Evolutionary conservation across 345 rosid genomes (phyloP).

Genomic region (Aurinia saxatilis): DNA sequence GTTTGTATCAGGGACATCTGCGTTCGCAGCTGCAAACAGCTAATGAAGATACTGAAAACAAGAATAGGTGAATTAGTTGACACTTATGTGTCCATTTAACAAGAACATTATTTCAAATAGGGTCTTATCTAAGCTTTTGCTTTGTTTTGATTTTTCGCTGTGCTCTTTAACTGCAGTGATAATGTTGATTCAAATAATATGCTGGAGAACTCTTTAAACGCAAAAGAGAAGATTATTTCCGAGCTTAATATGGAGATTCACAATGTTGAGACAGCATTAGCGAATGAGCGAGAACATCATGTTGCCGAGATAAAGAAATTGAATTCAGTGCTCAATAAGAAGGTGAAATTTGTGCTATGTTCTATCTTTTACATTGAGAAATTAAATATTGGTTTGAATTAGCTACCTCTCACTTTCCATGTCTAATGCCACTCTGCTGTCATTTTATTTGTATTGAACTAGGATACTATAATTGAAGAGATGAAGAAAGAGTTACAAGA

Average conservation of each 20-base stretch:
- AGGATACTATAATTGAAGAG: slow-evolving; percentile 82
- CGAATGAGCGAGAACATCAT: slow-evolving; percentile 78
- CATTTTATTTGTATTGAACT: slow-evolving; percentile 9
- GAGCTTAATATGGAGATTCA: slow-evolving; percentile 92
- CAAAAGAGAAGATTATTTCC: slow-evolving; percentile 91
- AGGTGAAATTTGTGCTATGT: slow-evolving; percentile 40
- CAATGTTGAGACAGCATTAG: slow-evolving; percentile 67
- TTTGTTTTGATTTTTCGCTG: slow-evolving; percentile 3
- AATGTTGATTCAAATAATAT: slow-evolving; percentile 62
- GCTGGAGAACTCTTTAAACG: slow-evolving; percentile 81
- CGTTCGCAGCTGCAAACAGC: slow-evolving; percentile 84
- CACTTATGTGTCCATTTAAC: slow-evolving; percentile 1
- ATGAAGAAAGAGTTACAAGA: slow-evolving; percentile 86
- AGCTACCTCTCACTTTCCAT: not conserved
- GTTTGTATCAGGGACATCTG: slow-evolving; percentile 58
- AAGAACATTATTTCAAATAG: not conserved
- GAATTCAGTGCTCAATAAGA: slow-evolving; percentile 58
- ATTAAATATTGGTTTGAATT: not conserved
- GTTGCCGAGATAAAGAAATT: slow-evolving; percentile 70
- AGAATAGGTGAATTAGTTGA: slow-evolving; percentile 48
- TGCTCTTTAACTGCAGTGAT: slow-evolving; percentile 45
- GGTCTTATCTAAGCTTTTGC: not conserved
- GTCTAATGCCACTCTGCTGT: not conserved
- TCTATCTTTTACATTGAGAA: not conserved
- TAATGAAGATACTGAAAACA: slow-evolving; percentile 68